Evolutionary conservation across 441 rosid genomes (phyloP).

Genomic region (Viola pubescens): DNA sequence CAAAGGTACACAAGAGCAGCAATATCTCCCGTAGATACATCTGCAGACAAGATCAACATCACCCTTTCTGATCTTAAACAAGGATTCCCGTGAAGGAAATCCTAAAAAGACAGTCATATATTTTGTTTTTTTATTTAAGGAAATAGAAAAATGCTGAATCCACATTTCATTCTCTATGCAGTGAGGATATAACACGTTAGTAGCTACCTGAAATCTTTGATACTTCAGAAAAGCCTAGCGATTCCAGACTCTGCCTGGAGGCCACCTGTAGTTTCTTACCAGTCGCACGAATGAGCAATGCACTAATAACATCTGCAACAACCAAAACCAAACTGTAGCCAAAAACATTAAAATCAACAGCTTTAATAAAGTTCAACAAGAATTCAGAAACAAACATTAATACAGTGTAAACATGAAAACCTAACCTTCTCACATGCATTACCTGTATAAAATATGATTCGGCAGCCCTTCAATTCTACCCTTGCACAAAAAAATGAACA

Average conservation of each 20-base stretch:
- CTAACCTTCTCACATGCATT: background rate
- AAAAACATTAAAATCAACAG: slow-evolving; percentile 33
- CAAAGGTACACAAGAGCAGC: slow-evolving; percentile 81
- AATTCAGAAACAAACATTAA: background rate
- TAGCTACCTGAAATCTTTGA: slow-evolving; percentile 46
- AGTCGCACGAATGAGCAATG: slow-evolving; percentile 65
- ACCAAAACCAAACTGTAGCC: slow-evolving; percentile 80
- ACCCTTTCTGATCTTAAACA: background rate
- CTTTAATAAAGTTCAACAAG: slow-evolving; percentile 3
- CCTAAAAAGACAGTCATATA: background rate
- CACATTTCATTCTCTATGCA: background rate
- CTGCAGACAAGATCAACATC: slow-evolving; percentile 29
- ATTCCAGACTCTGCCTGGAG: slow-evolving; percentile 42
- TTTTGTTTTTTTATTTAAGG: background rate
- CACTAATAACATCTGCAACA: slow-evolving; percentile 74
- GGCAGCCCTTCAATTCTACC: slow-evolving; percentile 81
- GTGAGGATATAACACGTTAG: background rate
- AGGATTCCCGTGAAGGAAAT: background rate
- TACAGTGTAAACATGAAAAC: background rate
- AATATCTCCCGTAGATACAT: slow-evolving; percentile 56
- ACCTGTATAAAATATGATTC: slow-evolving; percentile 70
- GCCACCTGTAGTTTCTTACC: slow-evolving; percentile 55
- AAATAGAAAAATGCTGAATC: background rate
- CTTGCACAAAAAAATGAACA: background rate
- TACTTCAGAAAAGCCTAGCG: slow-evolving; percentile 34